phyloP scores from a whole-genome alignment of 1,284 basidiomycete genomes.

The Trametes sp. region DNA sequence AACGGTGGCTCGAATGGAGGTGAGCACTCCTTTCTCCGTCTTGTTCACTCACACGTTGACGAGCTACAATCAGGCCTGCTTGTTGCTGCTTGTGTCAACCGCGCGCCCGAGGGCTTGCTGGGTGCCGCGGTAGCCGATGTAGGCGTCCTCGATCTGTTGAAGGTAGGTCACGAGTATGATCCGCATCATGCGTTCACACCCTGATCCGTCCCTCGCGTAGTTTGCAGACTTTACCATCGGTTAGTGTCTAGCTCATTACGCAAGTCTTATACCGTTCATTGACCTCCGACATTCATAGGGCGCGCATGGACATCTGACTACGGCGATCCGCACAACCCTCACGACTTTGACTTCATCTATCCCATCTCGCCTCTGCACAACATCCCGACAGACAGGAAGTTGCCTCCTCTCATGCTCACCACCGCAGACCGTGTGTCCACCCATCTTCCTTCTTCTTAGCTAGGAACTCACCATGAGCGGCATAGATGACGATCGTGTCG shows the following conservation, averaged over 20 bases:
- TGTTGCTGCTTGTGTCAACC: constrained; percentile 82
- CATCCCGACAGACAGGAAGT: constrained; percentile 61
- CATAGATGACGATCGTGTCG: constrained; percentile 83
- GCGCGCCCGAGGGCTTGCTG: constrained; percentile 79
- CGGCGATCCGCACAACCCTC: constrained; percentile 77
- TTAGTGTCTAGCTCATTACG: constrained; percentile 33
- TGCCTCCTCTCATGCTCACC: constrained; percentile 75
- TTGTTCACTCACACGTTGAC: background rate
- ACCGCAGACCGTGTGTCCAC: constrained; percentile 77
- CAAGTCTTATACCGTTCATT: background rate
- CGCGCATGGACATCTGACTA: constrained; percentile 85
- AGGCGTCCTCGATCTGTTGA: constrained; percentile 84
- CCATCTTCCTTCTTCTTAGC: background rate
- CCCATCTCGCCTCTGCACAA: constrained; percentile 83
- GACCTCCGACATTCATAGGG: constrained; percentile 47
- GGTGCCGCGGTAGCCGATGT: constrained; percentile 85
- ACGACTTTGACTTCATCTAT: constrained; percentile 85
- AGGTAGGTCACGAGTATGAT: constrained; percentile 48
- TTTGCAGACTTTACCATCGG: constrained; percentile 84
- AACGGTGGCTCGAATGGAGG: constrained; percentile 85
- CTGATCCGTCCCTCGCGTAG: constrained; percentile 42
- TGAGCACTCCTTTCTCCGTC: constrained; percentile 34
- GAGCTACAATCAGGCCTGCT: constrained; percentile 63
- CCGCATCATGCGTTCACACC: background rate
- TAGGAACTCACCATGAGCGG: background rate